Evolutionary conservation across 805 yeast species (phyloP).

Genomic region (Ogataea neopini): DNA sequence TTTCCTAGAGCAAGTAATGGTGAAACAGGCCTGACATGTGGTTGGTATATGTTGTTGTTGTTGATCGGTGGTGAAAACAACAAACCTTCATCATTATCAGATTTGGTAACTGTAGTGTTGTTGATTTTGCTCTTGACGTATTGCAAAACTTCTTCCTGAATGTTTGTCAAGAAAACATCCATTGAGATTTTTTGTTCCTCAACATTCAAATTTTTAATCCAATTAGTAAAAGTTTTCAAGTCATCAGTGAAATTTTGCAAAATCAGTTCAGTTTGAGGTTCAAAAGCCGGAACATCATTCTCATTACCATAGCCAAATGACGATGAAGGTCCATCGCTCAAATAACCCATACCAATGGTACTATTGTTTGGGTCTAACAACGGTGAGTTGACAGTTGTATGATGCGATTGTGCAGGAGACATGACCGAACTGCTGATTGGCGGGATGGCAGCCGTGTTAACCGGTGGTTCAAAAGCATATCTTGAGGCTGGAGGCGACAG

Average conservation of each 20-base stretch:
- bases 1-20: conserved; percentile 34
- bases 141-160: conserved; percentile 46
- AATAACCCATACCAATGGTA: conserved; percentile 14
- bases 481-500: conserved; percentile 43
- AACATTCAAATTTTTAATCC: conserved; percentile 47
- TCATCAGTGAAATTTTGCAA: conserved; percentile 43
- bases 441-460: conserved; percentile 26
- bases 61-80: conserved; percentile 29
- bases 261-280: conserved; percentile 31
- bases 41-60: conserved; percentile 25
- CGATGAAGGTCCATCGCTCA: conserved; percentile 19
- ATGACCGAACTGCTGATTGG: conserved; percentile 23
- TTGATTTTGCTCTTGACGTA: conserved; percentile 46
- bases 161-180: conserved; percentile 47
- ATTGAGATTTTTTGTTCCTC: conserved; percentile 49
- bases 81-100: conserved; percentile 16
- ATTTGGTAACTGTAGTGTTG: conserved; percentile 18
- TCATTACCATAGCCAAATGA: conserved; percentile 19
- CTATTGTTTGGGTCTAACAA: conserved; percentile 17
- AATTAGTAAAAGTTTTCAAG: conserved; percentile 44
- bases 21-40: conserved; percentile 34
- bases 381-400: conserved; percentile 20
- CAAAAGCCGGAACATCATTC: conserved; percentile 36
- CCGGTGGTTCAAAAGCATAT: conserved; percentile 34
- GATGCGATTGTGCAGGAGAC: conserved; percentile 19